Conservation (phyloP, 805 yeast species). For the Spathaspora gorwiae region DNA sequence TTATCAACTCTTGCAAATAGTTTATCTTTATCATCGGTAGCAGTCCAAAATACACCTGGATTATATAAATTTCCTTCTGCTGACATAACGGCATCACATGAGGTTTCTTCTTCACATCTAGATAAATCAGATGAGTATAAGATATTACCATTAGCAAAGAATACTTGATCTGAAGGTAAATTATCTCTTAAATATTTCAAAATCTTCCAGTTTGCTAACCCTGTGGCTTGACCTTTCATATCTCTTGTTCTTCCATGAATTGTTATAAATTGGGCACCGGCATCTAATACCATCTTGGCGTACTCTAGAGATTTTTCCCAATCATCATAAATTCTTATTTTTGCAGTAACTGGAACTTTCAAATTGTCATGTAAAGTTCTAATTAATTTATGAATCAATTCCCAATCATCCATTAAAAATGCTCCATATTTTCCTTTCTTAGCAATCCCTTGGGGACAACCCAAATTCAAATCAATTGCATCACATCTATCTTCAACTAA, state of each 20-base stretch:
- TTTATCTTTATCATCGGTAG: slow-evolving; percentile 47
- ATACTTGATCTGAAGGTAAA: slow-evolving; percentile 73
- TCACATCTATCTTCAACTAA: slow-evolving; percentile 80
- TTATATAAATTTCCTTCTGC: slow-evolving; percentile 94
- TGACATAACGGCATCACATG: slow-evolving; percentile 91
- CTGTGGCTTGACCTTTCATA: slow-evolving; percentile 96
- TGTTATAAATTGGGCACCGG: slow-evolving; percentile 94
- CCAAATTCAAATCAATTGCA: slow-evolving; percentile 92
- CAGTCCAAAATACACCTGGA: slow-evolving; percentile 81
- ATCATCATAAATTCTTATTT: slow-evolving; percentile 84
- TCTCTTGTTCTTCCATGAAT: slow-evolving; percentile 96
- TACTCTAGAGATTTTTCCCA: slow-evolving; percentile 78
- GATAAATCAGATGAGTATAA: slow-evolving; percentile 79
- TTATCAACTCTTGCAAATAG: slow-evolving; percentile 84
- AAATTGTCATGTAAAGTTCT: slow-evolving; percentile 68
- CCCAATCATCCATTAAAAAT: slow-evolving; percentile 97
- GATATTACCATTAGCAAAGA: slow-evolving; percentile 94
- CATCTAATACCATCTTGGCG: slow-evolving; percentile 81
- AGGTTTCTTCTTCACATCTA: slow-evolving; percentile 58
- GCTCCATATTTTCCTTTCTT: slow-evolving; percentile 93
- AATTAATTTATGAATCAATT: slow-evolving; percentile 65
- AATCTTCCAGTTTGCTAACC: slow-evolving; percentile 89
- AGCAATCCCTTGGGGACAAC: slow-evolving; percentile 99
- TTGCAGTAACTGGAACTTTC: slow-evolving; percentile 89
- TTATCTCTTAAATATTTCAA: slow-evolving; percentile 73